phyloP scores from a whole-genome alignment of 345 rosid species.

The Rhodamnia argentea region DNA sequence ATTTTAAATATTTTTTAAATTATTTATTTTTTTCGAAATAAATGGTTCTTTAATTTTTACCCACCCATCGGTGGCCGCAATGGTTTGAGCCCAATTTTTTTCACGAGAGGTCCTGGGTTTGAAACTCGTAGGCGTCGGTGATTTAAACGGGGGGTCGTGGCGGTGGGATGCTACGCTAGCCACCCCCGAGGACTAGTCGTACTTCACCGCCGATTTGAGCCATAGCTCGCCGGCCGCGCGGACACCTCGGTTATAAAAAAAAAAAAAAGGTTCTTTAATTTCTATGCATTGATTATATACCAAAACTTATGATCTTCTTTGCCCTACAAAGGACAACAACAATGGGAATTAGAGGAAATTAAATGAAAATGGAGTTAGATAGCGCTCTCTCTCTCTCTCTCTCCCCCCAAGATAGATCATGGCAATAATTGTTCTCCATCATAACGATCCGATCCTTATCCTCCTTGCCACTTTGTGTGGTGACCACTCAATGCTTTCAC shows the following conservation, averaged over 20 bases:
- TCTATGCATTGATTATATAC: background rate
- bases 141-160: too few relatives aligned
- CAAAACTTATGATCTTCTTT: background rate
- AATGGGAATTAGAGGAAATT: background rate
- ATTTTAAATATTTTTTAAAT: background rate
- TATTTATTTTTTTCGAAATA: background rate
- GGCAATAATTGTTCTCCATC: background rate
- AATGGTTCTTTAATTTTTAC: background rate
- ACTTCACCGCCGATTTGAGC: too few relatives aligned
- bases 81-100: too few relatives aligned
- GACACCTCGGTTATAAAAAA: too few relatives aligned
- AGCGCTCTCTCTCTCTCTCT: background rate
- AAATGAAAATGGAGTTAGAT: background rate
- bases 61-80: too few relatives aligned
- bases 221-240: too few relatives aligned
- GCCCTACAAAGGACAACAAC: background rate
- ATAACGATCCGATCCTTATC: background rate
- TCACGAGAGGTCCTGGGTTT: too few relatives aligned
- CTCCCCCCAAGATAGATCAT: background rate
- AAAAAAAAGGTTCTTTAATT: background rate
- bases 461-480: conserved; percentile 1
- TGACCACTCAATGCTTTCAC: background rate
- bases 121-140: too few relatives aligned
- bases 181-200: too few relatives aligned
- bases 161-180: too few relatives aligned